A percentile compares a stretch with the other conserved stretches of the same genome.
Evolutionary conservation across 257 asterid genomes (phyloP).

Genomic region (Jacaranda mimosifolia): DNA sequence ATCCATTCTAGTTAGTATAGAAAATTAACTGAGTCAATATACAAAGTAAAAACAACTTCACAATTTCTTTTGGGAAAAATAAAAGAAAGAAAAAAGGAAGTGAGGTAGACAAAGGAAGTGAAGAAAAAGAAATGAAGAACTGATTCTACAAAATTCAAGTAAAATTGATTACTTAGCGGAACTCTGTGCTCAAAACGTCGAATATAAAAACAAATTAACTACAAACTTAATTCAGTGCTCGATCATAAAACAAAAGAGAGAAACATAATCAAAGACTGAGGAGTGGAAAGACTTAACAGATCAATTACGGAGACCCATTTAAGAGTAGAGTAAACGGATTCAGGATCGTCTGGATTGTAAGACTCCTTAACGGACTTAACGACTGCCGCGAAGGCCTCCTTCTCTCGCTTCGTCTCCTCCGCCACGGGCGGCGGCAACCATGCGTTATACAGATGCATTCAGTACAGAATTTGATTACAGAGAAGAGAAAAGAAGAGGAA

Average conservation of each 20-base stretch:
- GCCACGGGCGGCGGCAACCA: conserved; percentile 99
- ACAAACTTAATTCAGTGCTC: conserved; percentile 2
- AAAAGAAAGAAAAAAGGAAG: not conserved
- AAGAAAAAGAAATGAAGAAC: not conserved
- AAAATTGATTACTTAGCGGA: not conserved
- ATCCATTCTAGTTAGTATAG: not conserved
- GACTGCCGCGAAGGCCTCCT: conserved; percentile 78
- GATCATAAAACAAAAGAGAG: conserved; percentile 4
- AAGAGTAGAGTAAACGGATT: conserved; percentile 89
- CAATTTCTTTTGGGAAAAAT: not conserved
- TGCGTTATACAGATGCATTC: conserved; percentile 94
- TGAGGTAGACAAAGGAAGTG: not conserved
- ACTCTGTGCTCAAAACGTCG: conserved; percentile 5
- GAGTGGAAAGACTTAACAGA: conserved; percentile 66
- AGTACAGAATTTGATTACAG: conserved; percentile 27
- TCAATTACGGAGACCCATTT: conserved; percentile 90
- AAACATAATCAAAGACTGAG: conserved; percentile 14
- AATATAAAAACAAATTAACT: conserved; percentile 13
- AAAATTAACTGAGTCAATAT: not conserved
- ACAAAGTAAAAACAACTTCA: conserved; percentile 17
- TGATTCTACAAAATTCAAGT: conserved; percentile 14
- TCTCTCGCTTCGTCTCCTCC: conserved; percentile 84
- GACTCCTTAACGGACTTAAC: conserved; percentile 77
- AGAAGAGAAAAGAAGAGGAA: not conserved
- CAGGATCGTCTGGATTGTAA: conserved; percentile 75